phyloP scores from a whole-genome alignment of 2,329 filamentous ascomycete species.

The Leptographium lundbergii region DNA sequence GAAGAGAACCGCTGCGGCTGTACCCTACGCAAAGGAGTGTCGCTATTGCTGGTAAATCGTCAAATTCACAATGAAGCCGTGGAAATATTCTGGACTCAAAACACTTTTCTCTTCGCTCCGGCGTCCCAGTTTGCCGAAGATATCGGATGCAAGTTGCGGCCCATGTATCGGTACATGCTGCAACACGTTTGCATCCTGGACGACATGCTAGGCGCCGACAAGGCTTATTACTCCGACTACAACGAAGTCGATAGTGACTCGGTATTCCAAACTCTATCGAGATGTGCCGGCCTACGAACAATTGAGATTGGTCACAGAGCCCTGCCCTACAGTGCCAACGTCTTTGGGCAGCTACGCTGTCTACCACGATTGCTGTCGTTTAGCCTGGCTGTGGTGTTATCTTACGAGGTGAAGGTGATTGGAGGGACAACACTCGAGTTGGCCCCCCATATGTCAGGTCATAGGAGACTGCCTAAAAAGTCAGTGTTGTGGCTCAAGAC shows the following conservation, averaged over 20 bases:
- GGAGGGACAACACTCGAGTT: not conserved
- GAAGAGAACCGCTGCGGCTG: slow-evolving; percentile 1
- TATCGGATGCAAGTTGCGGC: slow-evolving; percentile 6
- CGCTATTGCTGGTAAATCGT: slow-evolving; percentile 6
- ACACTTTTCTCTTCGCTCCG: slow-evolving; percentile 4
- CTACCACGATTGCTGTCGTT: slow-evolving; percentile 3
- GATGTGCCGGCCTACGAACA: slow-evolving; percentile 6
- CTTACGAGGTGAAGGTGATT: not conserved
- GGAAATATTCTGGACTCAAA: slow-evolving; percentile 9
- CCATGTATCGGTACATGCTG: slow-evolving; percentile 7
- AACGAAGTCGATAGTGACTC: not conserved
- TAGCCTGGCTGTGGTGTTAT: not conserved
- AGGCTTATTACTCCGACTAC: not conserved
- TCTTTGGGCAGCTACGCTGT: not conserved
- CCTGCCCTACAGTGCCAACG: not conserved
- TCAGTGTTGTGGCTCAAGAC: slow-evolving; percentile 5
- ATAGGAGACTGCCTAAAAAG: not conserved
- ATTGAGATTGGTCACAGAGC: slow-evolving; percentile 4
- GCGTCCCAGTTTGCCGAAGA: not conserved
- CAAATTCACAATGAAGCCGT: slow-evolving; percentile 11
- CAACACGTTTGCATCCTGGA: slow-evolving; percentile 7
- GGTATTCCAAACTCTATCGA: not conserved
- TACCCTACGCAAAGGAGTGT: slow-evolving; percentile 6
- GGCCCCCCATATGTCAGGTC: not conserved
- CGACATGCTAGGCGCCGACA: not conserved